These are phyloP conservation scores for Desmodesmus armatus DNA, from an alignment of 139 green algal species.

Conservation along the genomic window DNA sequence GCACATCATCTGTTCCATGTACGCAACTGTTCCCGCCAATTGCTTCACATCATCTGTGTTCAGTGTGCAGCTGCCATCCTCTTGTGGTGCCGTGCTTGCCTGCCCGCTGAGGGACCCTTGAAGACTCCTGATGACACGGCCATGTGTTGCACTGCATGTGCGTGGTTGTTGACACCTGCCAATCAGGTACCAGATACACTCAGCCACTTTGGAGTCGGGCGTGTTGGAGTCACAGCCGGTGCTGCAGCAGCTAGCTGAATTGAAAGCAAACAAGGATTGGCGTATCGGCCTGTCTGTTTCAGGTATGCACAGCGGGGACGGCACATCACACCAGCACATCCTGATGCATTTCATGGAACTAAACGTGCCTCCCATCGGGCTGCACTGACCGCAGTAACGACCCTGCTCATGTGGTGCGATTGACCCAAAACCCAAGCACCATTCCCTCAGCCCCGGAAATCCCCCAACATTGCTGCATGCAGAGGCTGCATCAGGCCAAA, in stretches of 20 bases:
- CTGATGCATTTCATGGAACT: too few relatives aligned
- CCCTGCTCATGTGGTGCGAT: not conserved
- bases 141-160: not conserved
- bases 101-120: too few relatives aligned
- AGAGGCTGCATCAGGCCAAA: not conserved
- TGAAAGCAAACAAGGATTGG: conserved; percentile 58
- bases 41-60: too few relatives aligned
- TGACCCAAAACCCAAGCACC: not conserved
- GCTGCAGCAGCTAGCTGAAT: conserved; percentile 45
- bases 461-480: not conserved
- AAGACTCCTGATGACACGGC: not conserved
- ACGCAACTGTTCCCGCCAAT: too few relatives aligned
- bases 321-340: too few relatives aligned
- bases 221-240: conserved; percentile 62
- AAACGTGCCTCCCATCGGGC: too few relatives aligned
- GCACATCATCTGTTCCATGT: too few relatives aligned
- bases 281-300: conserved; percentile 62
- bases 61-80: too few relatives aligned
- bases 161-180: too few relatives aligned
- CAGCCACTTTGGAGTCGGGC: conserved; percentile 65
- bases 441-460: not conserved
- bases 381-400: too few relatives aligned
- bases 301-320: too few relatives aligned
- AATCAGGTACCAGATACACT: conserved; percentile 77
- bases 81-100: too few relatives aligned